phyloP scores from a whole-genome alignment of 768 basidiomycete genomes.

The Clitopilus passeckerianus region DNA sequence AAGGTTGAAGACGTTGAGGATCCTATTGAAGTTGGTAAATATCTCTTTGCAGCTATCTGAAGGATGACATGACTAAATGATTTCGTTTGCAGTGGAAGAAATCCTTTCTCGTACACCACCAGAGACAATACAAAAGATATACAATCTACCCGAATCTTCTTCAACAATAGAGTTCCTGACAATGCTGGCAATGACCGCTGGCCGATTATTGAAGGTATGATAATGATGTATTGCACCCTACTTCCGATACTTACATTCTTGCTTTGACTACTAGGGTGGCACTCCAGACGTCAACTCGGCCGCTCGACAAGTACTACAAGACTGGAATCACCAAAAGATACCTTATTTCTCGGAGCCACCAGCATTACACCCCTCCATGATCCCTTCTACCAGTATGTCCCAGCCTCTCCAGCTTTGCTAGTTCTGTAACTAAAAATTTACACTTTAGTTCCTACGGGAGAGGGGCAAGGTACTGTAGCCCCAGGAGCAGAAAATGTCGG shows the following conservation, averaged over 20 bases:
- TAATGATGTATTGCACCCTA: no score
- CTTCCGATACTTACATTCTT: no score
- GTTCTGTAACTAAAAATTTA: no score
- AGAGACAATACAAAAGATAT: conserved; percentile 76
- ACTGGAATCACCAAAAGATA: conserved; percentile 98
- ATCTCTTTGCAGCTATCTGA: background rate
- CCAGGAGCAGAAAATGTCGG: conserved; percentile 79
- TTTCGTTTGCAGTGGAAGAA: conserved; percentile 64
- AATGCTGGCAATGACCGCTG: conserved; percentile 79
- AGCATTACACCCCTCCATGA: conserved; percentile 66
- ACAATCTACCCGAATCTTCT: conserved; percentile 72
- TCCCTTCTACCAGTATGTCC: conserved; percentile 46
- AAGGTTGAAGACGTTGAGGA: conserved; percentile 54
- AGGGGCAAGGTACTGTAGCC: conserved; percentile 32
- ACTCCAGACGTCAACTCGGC: conserved; percentile 83
- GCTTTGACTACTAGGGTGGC: conserved; percentile 50
- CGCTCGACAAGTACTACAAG: conserved; percentile 75
- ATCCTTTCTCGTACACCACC: conserved; percentile 71
- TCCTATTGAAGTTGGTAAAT: conserved; percentile 81
- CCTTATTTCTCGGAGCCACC: conserved; percentile 86
- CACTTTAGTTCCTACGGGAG: background rate
- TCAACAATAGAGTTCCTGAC: conserved; percentile 83
- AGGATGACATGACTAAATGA: background rate
- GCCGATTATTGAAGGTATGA: conserved; percentile 75
- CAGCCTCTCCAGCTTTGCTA: background rate